Base-by-base conservation (phyloP, 768 basidiomycete species). In the Sistotremastrum suecicum region DNA sequence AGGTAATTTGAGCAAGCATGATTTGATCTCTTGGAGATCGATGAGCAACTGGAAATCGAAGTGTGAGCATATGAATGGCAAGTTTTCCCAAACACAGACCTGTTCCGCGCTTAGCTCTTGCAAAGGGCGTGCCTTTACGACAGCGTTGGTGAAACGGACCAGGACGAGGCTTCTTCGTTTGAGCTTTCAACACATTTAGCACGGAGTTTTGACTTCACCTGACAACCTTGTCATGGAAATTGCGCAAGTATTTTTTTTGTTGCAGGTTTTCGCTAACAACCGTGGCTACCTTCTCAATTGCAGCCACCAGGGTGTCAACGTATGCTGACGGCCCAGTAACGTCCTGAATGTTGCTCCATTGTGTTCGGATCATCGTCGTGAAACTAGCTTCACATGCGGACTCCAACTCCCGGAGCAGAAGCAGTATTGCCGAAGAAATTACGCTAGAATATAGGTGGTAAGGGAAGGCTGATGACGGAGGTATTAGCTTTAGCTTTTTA, bases 21-120 rank as follows among this genome's bases (percentile, higher is more conserved):
- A 76, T 60, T 92, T 94, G 55, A 98, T 65, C 7, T 74, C 73
- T 60, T 90, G 88, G 33, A 98, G 70, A 60, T 99, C 95, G 44
- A 99, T 84, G 40, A 98, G 67, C 3, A 97, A 71, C 83, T 87
- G 56, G 4, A 37, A n/a, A 0, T 35, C 6, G 40, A 37, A 11
- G 42, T 39, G 54, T 60, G 35, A 35, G 28, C 50, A 33, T 42
- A 35, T 48, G 30, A 42, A 43, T 28, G 33, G 3, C 41, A 20
- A 12, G 34, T 12, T 41, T 11, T 34, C 5, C 30, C 12, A 35
- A 43, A 38, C 12, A 36, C 64, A 39, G 43, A 84, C 86, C 75
- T 98, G 94, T 63, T 99, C 94, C 3, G 94, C 94, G 5, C 94
- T 92, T 34, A 85, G 84, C 60, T 94, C 90, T 57, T 80, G 78